Conservation (phyloP, 352 stramenopile genomes). For the Globisporangium yorkense region DNA sequence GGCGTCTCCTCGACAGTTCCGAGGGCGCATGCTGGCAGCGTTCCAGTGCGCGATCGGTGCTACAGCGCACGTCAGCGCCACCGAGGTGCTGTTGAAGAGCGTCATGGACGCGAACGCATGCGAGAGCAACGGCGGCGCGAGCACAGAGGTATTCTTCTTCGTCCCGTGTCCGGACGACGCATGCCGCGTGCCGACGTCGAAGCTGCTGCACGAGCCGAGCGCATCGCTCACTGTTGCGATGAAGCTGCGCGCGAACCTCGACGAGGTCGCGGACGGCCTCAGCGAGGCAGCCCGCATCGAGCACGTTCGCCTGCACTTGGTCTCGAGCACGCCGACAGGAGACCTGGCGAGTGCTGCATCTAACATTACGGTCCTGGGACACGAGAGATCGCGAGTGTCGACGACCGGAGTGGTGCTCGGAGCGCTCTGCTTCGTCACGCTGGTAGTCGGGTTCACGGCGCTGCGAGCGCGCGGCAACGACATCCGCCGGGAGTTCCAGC, state of each 20-base stretch:
- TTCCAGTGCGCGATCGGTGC: conserved; percentile 4
- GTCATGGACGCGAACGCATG: not conserved
- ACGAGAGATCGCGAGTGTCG: not conserved
- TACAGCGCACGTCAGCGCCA: not conserved
- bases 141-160: conserved; percentile 9
- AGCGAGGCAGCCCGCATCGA: conserved; percentile 14
- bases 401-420: not conserved
- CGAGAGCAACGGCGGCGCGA: too few species aligned
- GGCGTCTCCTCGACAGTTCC: conserved; percentile 4
- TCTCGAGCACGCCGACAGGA: not conserved
- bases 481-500: conserved; percentile 25
- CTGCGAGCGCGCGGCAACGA: conserved; percentile 19
- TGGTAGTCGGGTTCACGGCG: conserved; percentile 13
- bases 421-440: conserved; percentile 10
- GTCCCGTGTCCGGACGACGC: conserved; percentile 4
- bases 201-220: conserved; percentile 14
- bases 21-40: conserved; percentile 2
- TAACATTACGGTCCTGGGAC: not conserved
- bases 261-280: conserved; percentile 11
- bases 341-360: not conserved
- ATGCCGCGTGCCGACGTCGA: conserved; percentile 9
- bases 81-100: conserved; percentile 5
- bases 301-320: conserved; percentile 14
- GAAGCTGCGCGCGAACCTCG: conserved; percentile 18
- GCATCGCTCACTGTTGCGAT: conserved; percentile 14